Conservation (phyloP, 345 rosid genomes). For the Euclidium syriacum region DNA sequence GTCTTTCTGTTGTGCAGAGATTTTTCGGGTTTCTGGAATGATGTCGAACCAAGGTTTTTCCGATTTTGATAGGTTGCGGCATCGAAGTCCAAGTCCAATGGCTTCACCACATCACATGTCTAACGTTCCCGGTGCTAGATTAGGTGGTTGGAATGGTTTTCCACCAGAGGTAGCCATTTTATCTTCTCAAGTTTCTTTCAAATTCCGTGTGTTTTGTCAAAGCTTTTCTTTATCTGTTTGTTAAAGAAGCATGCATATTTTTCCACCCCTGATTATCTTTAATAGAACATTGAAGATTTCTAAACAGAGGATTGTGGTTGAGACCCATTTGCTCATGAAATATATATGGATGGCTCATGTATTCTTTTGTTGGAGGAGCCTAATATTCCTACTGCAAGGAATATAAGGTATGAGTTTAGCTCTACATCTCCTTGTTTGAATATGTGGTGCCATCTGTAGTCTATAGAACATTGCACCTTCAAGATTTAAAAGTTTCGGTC, state of each 20-base stretch:
- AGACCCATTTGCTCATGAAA: slow-evolving; percentile 24
- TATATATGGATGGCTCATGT: slow-evolving; percentile 29
- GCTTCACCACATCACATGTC: slow-evolving; percentile 85
- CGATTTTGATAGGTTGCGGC: slow-evolving; percentile 75
- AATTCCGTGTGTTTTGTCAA: background rate
- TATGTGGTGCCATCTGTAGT: slow-evolving; percentile 26
- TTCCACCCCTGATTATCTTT: background rate
- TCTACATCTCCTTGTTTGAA: slow-evolving; percentile 22
- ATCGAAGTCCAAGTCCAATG: slow-evolving; percentile 98
- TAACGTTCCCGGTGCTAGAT: slow-evolving; percentile 56
- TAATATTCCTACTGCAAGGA: slow-evolving; percentile 35
- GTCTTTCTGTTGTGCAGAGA: slow-evolving; percentile 48
- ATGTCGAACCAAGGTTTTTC: slow-evolving; percentile 85
- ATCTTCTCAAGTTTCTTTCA: background rate
- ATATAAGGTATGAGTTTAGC: slow-evolving; percentile 31
- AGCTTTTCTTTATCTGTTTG: slow-evolving; percentile 4
- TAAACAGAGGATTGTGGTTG: slow-evolving; percentile 21
- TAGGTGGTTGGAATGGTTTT: slow-evolving; percentile 78
- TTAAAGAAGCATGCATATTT: background rate
- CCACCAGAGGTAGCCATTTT: slow-evolving; percentile 62
- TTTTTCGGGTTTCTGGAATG: slow-evolving; percentile 74
- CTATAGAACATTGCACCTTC: slow-evolving; percentile 7
- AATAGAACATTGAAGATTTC: slow-evolving; percentile 13
- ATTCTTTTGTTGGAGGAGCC: slow-evolving; percentile 21
- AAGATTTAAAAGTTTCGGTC: slow-evolving; percentile 7